Evolutionary conservation across 1,284 basidiomycete genomes (phyloP), one percentile per base, ranked within the genome.

Genomic region (Marasmius tenuissimus): DNA sequence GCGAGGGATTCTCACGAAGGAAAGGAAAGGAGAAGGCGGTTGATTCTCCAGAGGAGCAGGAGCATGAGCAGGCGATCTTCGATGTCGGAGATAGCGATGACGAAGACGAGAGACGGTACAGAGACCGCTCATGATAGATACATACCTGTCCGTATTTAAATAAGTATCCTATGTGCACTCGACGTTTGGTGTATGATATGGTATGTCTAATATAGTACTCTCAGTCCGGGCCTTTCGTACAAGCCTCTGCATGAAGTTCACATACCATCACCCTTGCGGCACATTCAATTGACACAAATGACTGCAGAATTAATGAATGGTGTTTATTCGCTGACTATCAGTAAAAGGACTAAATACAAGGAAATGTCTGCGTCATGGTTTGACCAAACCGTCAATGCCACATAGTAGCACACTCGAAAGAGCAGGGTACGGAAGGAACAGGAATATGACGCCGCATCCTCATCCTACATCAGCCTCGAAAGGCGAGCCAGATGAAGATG

Each of bases 371-470:
- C 82, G 77, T 84, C 85, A 90, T 90, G 88, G 88, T 89, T 88
- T 88, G 68, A 84, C 86, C 84, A 81, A 74, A 85, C 88, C 85
- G 85, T 89, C 88, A 89, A 83, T 61, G 86, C 84, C 81, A 87
- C 87, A 82, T 88, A 89, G 86, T 86, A 80, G 82, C 88, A 79
- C 73, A 75, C 39, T 37, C 34, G 47, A 38, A 22, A 2, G 22
- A 11, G 37, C 34, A 37, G 67, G 76, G 74, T 89, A 89, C 85
- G 84, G 86, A 81, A 84, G 82, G 85, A 86, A 81, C 76, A 87
- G 85, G 86, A 88, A 90, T 89, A 90, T 90, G 84, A 87, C 84
- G 84, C 83, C 79, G 78, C 79, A 70, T 70, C 68, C 68, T 72
- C 68, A 53, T 69, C 73, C 73, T 69, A 72, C 84, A 75, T 86